Conservation (phyloP, 306 rosid species). For the Abrus precatorius region DNA sequence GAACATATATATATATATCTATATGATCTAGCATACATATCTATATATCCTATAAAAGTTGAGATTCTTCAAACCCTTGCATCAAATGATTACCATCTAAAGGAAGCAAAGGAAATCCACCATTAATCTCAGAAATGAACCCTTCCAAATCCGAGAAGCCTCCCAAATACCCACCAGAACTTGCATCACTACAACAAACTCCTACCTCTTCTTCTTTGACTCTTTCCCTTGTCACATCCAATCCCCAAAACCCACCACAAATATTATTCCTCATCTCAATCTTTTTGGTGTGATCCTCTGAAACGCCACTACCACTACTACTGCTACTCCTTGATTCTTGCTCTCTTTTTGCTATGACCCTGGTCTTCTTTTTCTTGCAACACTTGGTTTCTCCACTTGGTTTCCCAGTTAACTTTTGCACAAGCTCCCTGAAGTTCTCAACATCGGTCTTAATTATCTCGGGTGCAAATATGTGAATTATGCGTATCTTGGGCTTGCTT, state of each 20-base stretch:
- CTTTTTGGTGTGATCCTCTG: conserved; percentile 39
- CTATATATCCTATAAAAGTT: conserved; percentile 46
- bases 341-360: background rate
- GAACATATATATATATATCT: background rate
- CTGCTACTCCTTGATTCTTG: conserved; percentile 32
- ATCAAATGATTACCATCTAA: conserved; percentile 58
- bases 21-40: background rate
- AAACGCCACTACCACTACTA: conserved; percentile 28
- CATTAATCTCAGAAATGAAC: conserved; percentile 66
- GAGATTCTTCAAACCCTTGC: conserved; percentile 71
- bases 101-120: conserved; percentile 66
- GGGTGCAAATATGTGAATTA: conserved; percentile 90
- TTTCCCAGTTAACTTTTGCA: conserved; percentile 87
- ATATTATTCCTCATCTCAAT: conserved; percentile 40
- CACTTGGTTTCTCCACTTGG: conserved; percentile 53
- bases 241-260: conserved; percentile 49
- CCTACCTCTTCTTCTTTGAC: conserved; percentile 54
- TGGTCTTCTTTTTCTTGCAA: conserved; percentile 41
- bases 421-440: conserved; percentile 82
- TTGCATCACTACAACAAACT: conserved; percentile 56
- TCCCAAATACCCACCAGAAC: conserved; percentile 65
- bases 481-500: conserved; percentile 79
- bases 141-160: conserved; percentile 84
- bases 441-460: conserved; percentile 89
- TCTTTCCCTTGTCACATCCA: conserved; percentile 51